Base-by-base conservation (phyloP, 257 asterid genomes). In the Lantana camara region DNA sequence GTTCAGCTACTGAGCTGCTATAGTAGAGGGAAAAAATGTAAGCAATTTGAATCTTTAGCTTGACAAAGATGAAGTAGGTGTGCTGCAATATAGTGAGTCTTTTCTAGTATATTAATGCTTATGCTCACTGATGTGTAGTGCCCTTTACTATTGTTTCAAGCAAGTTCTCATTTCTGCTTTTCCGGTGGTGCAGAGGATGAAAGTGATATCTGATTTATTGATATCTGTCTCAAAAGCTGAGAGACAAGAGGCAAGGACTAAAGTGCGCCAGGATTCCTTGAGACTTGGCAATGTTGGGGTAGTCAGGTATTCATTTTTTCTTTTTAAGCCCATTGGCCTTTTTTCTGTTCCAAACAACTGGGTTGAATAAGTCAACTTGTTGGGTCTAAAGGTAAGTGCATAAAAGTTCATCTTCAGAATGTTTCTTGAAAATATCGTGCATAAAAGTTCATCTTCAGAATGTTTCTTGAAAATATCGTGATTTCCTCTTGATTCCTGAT, bases 201-300 rank as follows among this genome's bases (percentile, higher is more conserved):
- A 90, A 83, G 80, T 83, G 78, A 70, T 88, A 60, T 90, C 99
- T 67, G 97, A 94, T 74, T 71, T 94, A 67, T 77, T 94, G 77
- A 86, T 94, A 86, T 86, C 96, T 54, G 85, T 88, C 68, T 86
- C 99, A 70, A 94, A 91, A 86, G 95, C 97, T 42, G 96, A 94
- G 86, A 88, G 99, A 70, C 96, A 84, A 70, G 99, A 94, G 76
- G 96, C 99, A 47, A 84, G 99, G 80, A 82, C 80, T 93, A 94
- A 81, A 80, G 87, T 90, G 69, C 94, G 95, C 44, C 96, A 94
- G 63, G 99, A 90, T 74, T 90, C 96, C 54, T 64, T 88, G 80
- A 90, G 96, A 79, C 91, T 90, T 59, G 99, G 99, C 77, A 90
- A 88, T 75, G 86, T 94, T 55, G 96, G 96, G 63, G 96, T 94